Evolutionary conservation across 768 basidiomycete genomes (phyloP).

Genomic region (Suillus decipiens): DNA sequence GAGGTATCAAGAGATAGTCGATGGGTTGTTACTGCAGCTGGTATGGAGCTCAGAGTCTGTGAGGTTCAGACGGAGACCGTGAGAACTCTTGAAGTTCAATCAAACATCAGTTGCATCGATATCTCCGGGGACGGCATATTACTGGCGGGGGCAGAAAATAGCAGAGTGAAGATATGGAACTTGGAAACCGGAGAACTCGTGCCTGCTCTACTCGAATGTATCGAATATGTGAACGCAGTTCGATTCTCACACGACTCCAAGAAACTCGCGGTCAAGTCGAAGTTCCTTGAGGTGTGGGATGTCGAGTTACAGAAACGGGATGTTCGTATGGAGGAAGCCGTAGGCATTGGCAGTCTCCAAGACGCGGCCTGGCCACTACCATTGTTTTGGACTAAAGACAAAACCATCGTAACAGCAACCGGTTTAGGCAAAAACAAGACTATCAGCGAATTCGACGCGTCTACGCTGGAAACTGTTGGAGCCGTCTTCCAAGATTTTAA

Average conservation of each 20-base stretch:
- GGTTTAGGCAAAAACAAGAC: too few species aligned
- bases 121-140: conserved; percentile 13
- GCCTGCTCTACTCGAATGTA: background rate
- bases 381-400: background rate
- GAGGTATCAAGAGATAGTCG: background rate
- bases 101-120: background rate
- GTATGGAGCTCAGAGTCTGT: background rate
- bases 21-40: background rate
- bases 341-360: too few species aligned
- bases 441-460: background rate
- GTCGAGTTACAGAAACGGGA: background rate
- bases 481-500: background rate
- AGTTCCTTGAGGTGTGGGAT: background rate
- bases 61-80: background rate
- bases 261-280: background rate
- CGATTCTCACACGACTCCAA: background rate
- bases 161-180: background rate
- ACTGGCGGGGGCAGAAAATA: background rate
- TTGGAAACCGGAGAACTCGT: background rate
- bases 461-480: background rate
- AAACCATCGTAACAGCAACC: background rate
- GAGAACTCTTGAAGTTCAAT: background rate
- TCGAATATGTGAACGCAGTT: background rate
- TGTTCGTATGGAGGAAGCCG: background rate
- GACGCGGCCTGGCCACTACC: background rate